These are phyloP conservation scores for Trametes maxima DNA, from an alignment of 768 basidiomycete genomes.

Conservation along the genomic window DNA sequence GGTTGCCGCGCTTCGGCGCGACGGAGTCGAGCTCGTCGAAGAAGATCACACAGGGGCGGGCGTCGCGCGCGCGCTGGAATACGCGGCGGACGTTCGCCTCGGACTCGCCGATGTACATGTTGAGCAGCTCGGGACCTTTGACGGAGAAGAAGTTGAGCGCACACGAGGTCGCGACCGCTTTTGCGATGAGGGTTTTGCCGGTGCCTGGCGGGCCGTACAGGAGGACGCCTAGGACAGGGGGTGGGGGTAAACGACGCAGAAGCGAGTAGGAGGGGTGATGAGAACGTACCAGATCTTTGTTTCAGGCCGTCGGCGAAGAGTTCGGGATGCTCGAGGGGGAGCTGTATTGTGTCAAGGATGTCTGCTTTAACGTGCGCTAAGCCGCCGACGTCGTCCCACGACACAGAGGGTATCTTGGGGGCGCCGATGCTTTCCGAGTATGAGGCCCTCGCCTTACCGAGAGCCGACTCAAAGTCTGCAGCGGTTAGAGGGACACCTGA, in stretches of 20 bases:
- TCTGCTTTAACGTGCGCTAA: conserved; percentile 85
- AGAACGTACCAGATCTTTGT: conserved; percentile 81
- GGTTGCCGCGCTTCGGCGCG: conserved; percentile 92
- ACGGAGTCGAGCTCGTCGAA: conserved; percentile 96
- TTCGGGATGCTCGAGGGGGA: conserved; percentile 89
- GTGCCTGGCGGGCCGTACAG: conserved; percentile 96
- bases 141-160: conserved; percentile 97
- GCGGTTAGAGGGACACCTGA: conserved; percentile 50
- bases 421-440: conserved; percentile 96
- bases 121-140: conserved; percentile 93
- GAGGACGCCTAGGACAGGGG: conserved; percentile 64
- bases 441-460: conserved; percentile 69
- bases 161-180: conserved; percentile 95
- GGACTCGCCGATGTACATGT: conserved; percentile 99
- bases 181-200: conserved; percentile 92
- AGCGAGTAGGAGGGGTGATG: too few relatives aligned
- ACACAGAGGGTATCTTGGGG: conserved; percentile 92
- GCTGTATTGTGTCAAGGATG: conserved; percentile 93
- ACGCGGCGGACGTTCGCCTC: conserved; percentile 95
- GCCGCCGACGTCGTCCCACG: conserved; percentile 98
- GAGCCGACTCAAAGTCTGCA: conserved; percentile 71
- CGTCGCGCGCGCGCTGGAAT: conserved; percentile 90
- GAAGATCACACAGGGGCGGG: conserved; percentile 93
- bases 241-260: background rate
- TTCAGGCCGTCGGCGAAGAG: conserved; percentile 89